These are phyloP conservation scores for Vishniacozyma victoriae DNA, from an alignment of 768 basidiomycete genomes.

Conservation along the genomic window DNA sequence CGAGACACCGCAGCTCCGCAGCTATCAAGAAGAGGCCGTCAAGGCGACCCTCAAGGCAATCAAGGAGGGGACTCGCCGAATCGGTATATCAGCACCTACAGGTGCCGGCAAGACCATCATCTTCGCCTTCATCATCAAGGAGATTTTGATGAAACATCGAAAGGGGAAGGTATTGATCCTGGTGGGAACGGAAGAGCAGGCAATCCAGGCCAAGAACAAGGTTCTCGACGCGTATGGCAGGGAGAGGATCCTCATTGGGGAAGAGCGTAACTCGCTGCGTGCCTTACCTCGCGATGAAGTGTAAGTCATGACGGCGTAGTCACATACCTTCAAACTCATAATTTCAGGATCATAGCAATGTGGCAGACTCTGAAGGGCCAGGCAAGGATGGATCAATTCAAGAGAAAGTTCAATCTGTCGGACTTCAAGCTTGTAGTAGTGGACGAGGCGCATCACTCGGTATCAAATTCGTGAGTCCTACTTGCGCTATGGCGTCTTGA, in stretches of 20 bases:
- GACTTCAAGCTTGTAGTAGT: slow-evolving; percentile 70
- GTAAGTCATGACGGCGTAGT: no score
- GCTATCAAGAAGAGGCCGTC: slow-evolving; percentile 80
- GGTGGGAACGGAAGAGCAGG: slow-evolving; percentile 76
- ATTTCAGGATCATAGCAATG: slow-evolving; percentile 43
- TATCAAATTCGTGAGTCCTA: slow-evolving; percentile 71
- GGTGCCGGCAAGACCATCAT: slow-evolving; percentile 73
- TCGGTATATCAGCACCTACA: slow-evolving; percentile 44
- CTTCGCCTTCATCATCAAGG: slow-evolving; percentile 74
- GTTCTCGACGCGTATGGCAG: no score
- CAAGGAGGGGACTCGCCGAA: slow-evolving; percentile 56
- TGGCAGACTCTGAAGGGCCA: slow-evolving; percentile 63
- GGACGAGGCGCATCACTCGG: slow-evolving; percentile 94
- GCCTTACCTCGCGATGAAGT: no score
- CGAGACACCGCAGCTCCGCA: no score
- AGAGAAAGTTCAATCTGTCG: slow-evolving; percentile 68
- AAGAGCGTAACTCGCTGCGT: no score
- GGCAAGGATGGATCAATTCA: slow-evolving; percentile 58
- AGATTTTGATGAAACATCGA: no score
- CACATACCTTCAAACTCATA: no score
- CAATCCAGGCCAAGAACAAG: slow-evolving; percentile 82
- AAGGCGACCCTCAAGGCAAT: slow-evolving; percentile 70
- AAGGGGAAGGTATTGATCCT: slow-evolving; percentile 63
- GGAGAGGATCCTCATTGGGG: no score
- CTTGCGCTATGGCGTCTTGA: neutral